Conservation (phyloP, 768 basidiomycete genomes). For the Agrocybe pediades region DNA sequence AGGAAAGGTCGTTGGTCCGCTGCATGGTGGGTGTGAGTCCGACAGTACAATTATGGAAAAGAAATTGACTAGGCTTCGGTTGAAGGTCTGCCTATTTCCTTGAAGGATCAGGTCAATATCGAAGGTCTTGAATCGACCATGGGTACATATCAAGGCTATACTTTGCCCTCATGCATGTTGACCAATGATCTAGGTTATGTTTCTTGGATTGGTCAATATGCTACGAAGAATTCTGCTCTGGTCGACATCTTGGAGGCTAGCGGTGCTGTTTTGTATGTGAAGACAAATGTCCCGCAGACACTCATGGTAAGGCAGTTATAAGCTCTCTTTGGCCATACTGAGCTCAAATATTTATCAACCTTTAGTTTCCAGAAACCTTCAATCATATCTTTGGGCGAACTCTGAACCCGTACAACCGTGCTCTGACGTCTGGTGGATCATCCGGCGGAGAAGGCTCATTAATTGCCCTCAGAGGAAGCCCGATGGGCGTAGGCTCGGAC, state of each 20-base stretch:
- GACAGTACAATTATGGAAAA: no score
- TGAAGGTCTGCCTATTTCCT: constrained; percentile 65
- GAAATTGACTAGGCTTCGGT: no score
- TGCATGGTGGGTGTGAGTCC: constrained; percentile 71
- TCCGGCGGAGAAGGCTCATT: constrained; percentile 88
- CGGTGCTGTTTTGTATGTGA: constrained; percentile 74
- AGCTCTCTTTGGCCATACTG: neutral
- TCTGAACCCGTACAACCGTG: constrained; percentile 71
- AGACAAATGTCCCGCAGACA: constrained; percentile 79
- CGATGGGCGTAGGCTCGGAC: constrained; percentile 72
- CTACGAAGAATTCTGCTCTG: constrained; percentile 60
- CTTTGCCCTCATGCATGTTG: no score
- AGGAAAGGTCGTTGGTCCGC: constrained; percentile 67
- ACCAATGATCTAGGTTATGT: constrained; percentile 55
- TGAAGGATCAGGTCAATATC: constrained; percentile 75
- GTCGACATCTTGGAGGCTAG: constrained; percentile 64
- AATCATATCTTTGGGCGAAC: constrained; percentile 84
- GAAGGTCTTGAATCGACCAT: constrained; percentile 71
- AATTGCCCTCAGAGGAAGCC: constrained; percentile 49
- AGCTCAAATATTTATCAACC: neutral
- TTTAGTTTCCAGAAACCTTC: constrained; percentile 74
- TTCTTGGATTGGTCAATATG: constrained; percentile 66
- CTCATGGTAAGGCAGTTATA: constrained; percentile 62
- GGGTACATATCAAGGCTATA: no score
- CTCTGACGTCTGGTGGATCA: constrained; percentile 75